A percentile compares a stretch with the other conserved stretches of the same genome.
phyloP scores from a whole-genome alignment of 768 basidiomycete genomes.

The Phaeolepiota aurea region DNA sequence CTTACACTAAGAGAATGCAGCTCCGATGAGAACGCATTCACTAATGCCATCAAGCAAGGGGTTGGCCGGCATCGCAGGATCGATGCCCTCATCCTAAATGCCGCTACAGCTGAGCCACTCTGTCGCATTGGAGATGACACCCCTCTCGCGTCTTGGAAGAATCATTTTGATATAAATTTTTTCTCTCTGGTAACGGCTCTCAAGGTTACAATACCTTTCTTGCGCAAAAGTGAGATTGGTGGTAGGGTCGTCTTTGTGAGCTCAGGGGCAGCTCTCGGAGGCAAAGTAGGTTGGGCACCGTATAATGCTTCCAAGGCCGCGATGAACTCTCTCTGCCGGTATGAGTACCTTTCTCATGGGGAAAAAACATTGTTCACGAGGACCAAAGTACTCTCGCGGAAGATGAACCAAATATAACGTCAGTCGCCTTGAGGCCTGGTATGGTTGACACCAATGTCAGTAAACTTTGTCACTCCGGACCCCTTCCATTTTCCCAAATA shows the following conservation, averaged over 20 bases:
- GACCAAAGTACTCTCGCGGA: constrained; percentile 66
- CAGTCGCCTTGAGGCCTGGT: constrained; percentile 79
- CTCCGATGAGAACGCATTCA: constrained; percentile 45
- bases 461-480: constrained; percentile 8
- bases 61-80: constrained; percentile 49
- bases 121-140: constrained; percentile 43
- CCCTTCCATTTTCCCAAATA: constrained; percentile 1
- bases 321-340: constrained; percentile 81
- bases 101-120: constrained; percentile 70
- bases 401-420: constrained; percentile 72
- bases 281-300: constrained; percentile 65
- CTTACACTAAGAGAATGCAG: constrained; percentile 26
- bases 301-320: constrained; percentile 86
- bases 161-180: constrained; percentile 80
- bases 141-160: constrained; percentile 53
- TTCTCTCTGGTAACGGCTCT: constrained; percentile 74
- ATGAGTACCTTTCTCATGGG: too few species aligned
- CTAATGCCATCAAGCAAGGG: constrained; percentile 47
- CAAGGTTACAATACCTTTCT: constrained; percentile 55
- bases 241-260: constrained; percentile 78
- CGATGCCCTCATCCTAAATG: constrained; percentile 79
- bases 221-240: constrained; percentile 49
- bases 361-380: too few species aligned
- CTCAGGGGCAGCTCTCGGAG: constrained; percentile 74
- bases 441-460: constrained; percentile 76